Base-by-base conservation (phyloP, 345 rosid species). In the Heritiera fomes region DNA sequence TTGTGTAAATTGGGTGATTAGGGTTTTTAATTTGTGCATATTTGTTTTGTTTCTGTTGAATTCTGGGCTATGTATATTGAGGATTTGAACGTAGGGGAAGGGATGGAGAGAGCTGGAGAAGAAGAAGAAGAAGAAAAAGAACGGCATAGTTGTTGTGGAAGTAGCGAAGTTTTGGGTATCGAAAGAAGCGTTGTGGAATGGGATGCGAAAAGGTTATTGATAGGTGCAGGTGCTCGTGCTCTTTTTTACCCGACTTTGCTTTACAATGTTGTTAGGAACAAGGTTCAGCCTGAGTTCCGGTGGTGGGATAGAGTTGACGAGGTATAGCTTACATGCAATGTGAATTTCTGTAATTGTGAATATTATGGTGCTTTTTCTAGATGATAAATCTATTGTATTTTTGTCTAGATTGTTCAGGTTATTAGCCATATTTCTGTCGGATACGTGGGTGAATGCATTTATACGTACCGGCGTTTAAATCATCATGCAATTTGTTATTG, bases 301-400 rank as follows among this genome's bases (percentile, higher is more conserved):
- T 96, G 99, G 99, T 96, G 99, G 99, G 98, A 96, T 83, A 82
- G 94, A 45, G 92, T 94, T 4, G 92, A 86, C 32, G 87, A 94
- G 98, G 99, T 96, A 91, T 79, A 77, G 6, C 49, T 70, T 5
- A 28, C 1, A 63, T 63, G 67, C 43, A 63, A 64, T 64, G 38
- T 23, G 38, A 38, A 64, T 68, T 53, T 66, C 4, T 3, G 63
- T 67, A 23, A 28, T 59, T 32, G 23, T 49, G n/a, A 43, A 30
- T 28, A 32, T n/a, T 28, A 46, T n/a, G 7, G 17, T 30, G 61
- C 63, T 5, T 18, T 18, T 49, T 66, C 34, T 13, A 9, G 53
- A 71, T 34, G 61, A 49, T 71, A 47, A 23, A 17, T n/a, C 3
- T 55, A 3, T 55, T 17, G 6, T 62, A 7, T 32, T 62, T 28